These are phyloP conservation scores for Gossypium laxum DNA, from an alignment of 441 rosid genomes.

Conservation along the genomic window DNA sequence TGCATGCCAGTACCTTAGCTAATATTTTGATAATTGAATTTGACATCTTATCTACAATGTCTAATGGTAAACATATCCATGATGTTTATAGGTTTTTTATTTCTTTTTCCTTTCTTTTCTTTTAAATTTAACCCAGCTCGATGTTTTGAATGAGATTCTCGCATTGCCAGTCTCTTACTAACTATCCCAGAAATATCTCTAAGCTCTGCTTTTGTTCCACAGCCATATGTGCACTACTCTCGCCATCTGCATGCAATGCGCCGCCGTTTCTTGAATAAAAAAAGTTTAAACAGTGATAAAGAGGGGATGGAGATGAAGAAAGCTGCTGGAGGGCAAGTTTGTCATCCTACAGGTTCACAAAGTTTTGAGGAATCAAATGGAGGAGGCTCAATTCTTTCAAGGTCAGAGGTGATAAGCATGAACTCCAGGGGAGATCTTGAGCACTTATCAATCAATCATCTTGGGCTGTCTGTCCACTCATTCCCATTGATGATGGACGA, in stretches of 20 bases:
- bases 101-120: background rate
- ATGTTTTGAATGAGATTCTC: background rate
- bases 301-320: constrained; percentile 26
- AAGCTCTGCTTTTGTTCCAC: constrained; percentile 17
- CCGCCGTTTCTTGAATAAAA: constrained; percentile 72
- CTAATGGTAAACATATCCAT: background rate
- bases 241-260: constrained; percentile 91
- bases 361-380: constrained; percentile 34
- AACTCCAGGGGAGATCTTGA: constrained; percentile 26
- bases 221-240: constrained; percentile 79
- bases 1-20: background rate
- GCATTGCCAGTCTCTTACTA: background rate
- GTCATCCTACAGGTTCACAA: constrained; percentile 50
- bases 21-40: background rate
- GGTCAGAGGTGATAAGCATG: constrained; percentile 64
- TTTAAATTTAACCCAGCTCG: background rate
- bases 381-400: constrained; percentile 35
- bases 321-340: constrained; percentile 10
- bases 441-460: constrained; percentile 18
- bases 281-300: constrained; percentile 21
- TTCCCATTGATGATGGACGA: constrained; percentile 37
- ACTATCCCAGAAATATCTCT: background rate
- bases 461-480: constrained; percentile 22
- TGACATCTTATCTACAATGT: background rate
- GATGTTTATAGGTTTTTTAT: no score